These are phyloP conservation scores for Tubosaeta sp. DNA, from an alignment of 768 basidiomycete genomes.

Conservation along the genomic window DNA sequence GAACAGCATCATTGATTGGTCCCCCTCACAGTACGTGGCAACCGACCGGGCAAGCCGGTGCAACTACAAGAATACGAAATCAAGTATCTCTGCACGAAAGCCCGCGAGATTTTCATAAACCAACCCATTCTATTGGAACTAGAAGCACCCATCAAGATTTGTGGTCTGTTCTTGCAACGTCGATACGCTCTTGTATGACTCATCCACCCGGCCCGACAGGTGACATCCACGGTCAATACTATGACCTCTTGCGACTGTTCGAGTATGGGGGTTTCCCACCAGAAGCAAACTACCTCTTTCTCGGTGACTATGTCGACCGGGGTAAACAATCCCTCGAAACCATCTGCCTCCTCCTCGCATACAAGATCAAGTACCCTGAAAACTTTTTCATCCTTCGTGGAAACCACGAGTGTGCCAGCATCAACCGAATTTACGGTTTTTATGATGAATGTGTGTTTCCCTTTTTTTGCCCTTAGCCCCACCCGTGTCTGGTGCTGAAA, in stretches of 20 bases:
- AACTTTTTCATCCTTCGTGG: constrained; percentile 99
- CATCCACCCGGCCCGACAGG: constrained; percentile 46
- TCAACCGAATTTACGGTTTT: constrained; percentile 99
- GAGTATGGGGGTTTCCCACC: constrained; percentile 99
- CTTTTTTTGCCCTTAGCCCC: neutral
- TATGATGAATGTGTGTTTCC: constrained; percentile 92
- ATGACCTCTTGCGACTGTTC: constrained; percentile 95
- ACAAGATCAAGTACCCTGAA: constrained; percentile 99
- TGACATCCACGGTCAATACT: constrained; percentile 99
- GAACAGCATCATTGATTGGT: constrained; percentile 14
- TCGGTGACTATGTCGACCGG: constrained; percentile 98
- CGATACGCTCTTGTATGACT: constrained; percentile 17
- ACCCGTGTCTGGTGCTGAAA: constrained; percentile 9
- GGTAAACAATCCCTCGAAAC: constrained; percentile 99
- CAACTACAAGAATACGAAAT: constrained; percentile 99
- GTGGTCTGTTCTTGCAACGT: constrained; percentile 55
- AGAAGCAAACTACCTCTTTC: constrained; percentile 99
- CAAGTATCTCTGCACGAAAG: constrained; percentile 98
- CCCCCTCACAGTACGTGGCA: constrained; percentile 76
- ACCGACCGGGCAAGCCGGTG: constrained; percentile 97
- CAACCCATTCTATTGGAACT: constrained; percentile 97
- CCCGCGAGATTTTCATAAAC: constrained; percentile 98
- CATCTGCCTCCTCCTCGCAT: constrained; percentile 97
- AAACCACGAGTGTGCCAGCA: constrained; percentile 99
- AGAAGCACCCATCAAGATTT: constrained; percentile 99